These are phyloP conservation scores for Ophiocordyceps polyrhachis-furcata DNA, from an alignment of 2,329 filamentous ascomycete species.

Conservation along the genomic window DNA sequence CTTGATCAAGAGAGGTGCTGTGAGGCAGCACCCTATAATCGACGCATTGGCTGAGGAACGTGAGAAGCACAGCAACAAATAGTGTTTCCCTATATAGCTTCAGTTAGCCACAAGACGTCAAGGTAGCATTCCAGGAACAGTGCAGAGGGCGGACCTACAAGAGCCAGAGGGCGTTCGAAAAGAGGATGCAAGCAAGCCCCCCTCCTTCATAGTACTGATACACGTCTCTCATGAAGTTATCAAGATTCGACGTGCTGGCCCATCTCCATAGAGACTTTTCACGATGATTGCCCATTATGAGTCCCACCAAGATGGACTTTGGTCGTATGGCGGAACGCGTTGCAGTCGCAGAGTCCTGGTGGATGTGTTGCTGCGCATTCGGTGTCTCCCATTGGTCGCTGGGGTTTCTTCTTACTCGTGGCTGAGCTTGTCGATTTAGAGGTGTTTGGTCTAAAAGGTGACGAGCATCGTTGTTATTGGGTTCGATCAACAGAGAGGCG, in stretches of 20 bases:
- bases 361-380: slow-evolving; percentile 31
- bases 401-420: not conserved
- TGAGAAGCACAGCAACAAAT: slow-evolving; percentile 68
- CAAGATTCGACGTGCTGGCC: slow-evolving; percentile 78
- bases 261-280: slow-evolving; percentile 82
- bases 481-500: slow-evolving; percentile 42
- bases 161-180: slow-evolving; percentile 53
- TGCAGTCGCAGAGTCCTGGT: slow-evolving; percentile 17
- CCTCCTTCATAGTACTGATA: slow-evolving; percentile 75
- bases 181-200: slow-evolving; percentile 69
- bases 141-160: slow-evolving; percentile 31
- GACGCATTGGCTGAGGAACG: slow-evolving; percentile 71
- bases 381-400: slow-evolving; percentile 29
- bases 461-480: slow-evolving; percentile 6
- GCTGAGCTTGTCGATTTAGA: not conserved
- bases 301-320: slow-evolving; percentile 11
- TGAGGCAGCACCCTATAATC: slow-evolving; percentile 59
- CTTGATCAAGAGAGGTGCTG: slow-evolving; percentile 34
- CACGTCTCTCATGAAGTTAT: slow-evolving; percentile 68
- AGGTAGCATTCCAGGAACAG: too few species aligned
- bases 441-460: not conserved
- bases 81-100: slow-evolving; percentile 49
- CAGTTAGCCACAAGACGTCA: not conserved
- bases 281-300: slow-evolving; percentile 20
- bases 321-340: slow-evolving; percentile 6